A percentile compares a stretch with the other conserved stretches of the same genome.
phyloP scores from a whole-genome alignment of 768 basidiomycete genomes.

The Terana coerulea region DNA sequence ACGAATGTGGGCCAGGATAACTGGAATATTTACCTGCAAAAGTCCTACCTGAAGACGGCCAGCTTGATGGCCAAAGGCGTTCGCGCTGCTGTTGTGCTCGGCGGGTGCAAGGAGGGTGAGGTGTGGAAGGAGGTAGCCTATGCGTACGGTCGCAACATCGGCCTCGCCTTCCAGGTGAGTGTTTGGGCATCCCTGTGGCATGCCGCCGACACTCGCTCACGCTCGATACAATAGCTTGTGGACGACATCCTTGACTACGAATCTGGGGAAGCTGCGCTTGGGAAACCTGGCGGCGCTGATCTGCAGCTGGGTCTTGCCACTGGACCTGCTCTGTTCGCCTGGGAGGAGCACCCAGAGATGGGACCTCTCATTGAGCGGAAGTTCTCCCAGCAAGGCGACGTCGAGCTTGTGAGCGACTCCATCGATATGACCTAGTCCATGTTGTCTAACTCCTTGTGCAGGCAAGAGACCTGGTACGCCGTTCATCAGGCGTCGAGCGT shows the following conservation, averaged over 20 bases:
- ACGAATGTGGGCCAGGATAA: slow-evolving; percentile 37
- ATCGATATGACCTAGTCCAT: slow-evolving; percentile 1
- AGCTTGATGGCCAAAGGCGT: slow-evolving; percentile 87
- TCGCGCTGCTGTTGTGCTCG: slow-evolving; percentile 82
- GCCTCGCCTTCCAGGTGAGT: slow-evolving; percentile 91
- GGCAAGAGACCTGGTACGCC: slow-evolving; percentile 65
- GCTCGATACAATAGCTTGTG: slow-evolving; percentile 60
- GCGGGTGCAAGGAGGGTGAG: slow-evolving; percentile 75
- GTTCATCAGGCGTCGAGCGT: slow-evolving; percentile 72
- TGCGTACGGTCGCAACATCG: slow-evolving; percentile 84
- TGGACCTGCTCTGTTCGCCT: slow-evolving; percentile 82
- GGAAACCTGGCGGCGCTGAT: slow-evolving; percentile 82
- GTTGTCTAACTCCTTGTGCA: slow-evolving; percentile 25
- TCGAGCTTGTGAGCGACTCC: slow-evolving; percentile 56
- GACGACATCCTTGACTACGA: slow-evolving; percentile 96
- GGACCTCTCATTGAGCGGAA: slow-evolving; percentile 75
- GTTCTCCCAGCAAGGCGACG: slow-evolving; percentile 75
- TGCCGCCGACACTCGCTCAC: too few relatives aligned
- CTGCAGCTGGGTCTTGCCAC: slow-evolving; percentile 67
- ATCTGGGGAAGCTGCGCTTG: slow-evolving; percentile 64
- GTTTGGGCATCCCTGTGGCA: background rate
- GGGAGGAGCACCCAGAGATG: slow-evolving; percentile 77
- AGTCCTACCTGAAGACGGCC: slow-evolving; percentile 92
- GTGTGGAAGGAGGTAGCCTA: slow-evolving; percentile 88
- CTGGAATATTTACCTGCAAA: slow-evolving; percentile 81